Evolutionary conservation across 139 green algal species (phyloP).

Genomic region (Deuterostichococcus epilithicus): DNA sequence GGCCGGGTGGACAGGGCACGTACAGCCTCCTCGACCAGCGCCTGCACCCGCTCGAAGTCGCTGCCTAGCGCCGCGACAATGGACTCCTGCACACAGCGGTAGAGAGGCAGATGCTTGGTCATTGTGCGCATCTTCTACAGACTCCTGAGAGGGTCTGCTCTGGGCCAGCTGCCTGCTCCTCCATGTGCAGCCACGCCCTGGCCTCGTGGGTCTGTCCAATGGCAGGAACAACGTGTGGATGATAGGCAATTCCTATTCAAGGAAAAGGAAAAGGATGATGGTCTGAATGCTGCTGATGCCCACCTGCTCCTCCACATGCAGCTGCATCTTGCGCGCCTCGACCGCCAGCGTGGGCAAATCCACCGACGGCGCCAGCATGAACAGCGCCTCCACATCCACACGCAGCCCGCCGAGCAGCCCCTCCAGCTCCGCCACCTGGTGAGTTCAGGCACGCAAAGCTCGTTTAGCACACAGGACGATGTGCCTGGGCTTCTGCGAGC

Average conservation of each 20-base stretch:
- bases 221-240: neutral
- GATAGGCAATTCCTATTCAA: no score
- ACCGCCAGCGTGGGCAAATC: conserved; percentile 63
- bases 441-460: no score
- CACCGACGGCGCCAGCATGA: conserved; percentile 71
- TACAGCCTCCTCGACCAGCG: conserved; percentile 64
- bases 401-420: conserved; percentile 59
- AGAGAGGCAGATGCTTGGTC: no score
- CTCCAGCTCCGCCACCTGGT: conserved; percentile 65
- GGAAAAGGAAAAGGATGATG: no score
- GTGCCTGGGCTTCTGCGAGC: no score
- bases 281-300: neutral
- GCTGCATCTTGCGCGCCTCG: conserved; percentile 51
- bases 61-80: conserved; percentile 44
- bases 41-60: conserved; percentile 55
- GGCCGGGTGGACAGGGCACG: conserved; percentile 26
- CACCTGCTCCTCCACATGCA: conserved; percentile 58
- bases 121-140: no score
- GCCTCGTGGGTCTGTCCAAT: neutral
- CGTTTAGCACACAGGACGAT: no score
- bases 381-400: conserved; percentile 77
- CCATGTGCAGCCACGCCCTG: no score
- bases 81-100: conserved; percentile 18
- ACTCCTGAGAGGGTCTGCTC: no score
- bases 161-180: no score